A percentile compares a stretch with the other conserved stretches of the same genome.
Evolutionary conservation across 345 rosid species (phyloP).

Genomic region (Eutrema heterophyllum): DNA sequence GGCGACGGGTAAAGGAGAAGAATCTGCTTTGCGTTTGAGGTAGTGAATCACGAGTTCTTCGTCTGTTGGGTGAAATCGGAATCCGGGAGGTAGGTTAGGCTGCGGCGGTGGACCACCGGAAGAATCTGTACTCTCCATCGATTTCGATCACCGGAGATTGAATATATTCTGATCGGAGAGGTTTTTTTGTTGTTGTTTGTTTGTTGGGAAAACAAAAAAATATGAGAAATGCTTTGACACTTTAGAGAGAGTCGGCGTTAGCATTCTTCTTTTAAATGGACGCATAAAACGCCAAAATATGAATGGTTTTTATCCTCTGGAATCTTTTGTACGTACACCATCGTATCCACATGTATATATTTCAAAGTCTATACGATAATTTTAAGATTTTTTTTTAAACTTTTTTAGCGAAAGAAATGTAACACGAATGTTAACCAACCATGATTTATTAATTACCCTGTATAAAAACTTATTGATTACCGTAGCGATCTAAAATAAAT

Average conservation of each 20-base stretch:
- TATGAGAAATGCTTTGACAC: neutral
- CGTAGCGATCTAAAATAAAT: neutral
- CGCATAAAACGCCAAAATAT: slow-evolving; percentile 9
- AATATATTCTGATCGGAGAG: neutral
- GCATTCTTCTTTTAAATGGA: neutral
- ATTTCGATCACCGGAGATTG: neutral
- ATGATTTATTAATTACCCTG: too few relatives aligned
- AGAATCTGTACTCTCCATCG: slow-evolving; percentile 80
- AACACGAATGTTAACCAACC: too few relatives aligned
- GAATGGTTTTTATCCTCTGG: slow-evolving; percentile 4
- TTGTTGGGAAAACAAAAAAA: too few relatives aligned
- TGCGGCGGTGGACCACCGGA: slow-evolving; percentile 64
- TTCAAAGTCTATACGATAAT: neutral
- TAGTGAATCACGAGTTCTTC: slow-evolving; percentile 94
- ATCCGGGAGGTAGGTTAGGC: slow-evolving; percentile 92
- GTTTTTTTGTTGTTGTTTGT: neutral
- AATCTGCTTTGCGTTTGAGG: slow-evolving; percentile 73
- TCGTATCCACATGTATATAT: slow-evolving; percentile 17
- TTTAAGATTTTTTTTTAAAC: too few relatives aligned
- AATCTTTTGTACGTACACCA: slow-evolving; percentile 23
- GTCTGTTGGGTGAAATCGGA: slow-evolving; percentile 98
- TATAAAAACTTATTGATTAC: neutral
- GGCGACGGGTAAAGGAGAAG: slow-evolving; percentile 72
- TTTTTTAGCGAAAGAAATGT: too few relatives aligned
- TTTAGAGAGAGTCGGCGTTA: slow-evolving; percentile 15